Conservation (phyloP, 345 rosid genomes). For the Populus davidiana region DNA sequence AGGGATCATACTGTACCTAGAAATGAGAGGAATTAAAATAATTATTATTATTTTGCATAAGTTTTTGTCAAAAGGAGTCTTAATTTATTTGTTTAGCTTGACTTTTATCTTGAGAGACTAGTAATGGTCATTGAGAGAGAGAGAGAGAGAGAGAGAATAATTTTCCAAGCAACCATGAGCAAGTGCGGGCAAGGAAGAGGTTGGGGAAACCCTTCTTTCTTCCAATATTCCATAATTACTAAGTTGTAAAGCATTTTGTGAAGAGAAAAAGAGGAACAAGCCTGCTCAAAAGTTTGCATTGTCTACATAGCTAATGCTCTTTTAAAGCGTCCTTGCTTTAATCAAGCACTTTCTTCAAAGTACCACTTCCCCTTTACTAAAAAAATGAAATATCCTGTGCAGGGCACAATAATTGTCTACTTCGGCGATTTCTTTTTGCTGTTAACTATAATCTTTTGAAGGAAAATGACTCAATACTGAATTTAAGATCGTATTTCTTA, state of each 20-base stretch:
- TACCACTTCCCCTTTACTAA: conserved; percentile 17
- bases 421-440: neutral
- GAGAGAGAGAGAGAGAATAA: neutral
- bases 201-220: conserved; percentile 16
- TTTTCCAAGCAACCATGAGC: conserved; percentile 19
- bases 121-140: neutral
- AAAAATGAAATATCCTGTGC: neutral
- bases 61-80: too few relatives aligned
- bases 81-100: too few relatives aligned
- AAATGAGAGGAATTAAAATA: too few relatives aligned
- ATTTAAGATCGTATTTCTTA: neutral
- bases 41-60: neutral
- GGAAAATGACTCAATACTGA: neutral
- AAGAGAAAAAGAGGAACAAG: neutral
- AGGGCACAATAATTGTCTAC: neutral
- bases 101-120: neutral
- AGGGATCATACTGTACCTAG: too few relatives aligned
- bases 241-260: conserved; percentile 23
- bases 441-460: neutral
- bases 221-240: conserved; percentile 17
- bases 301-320: conserved; percentile 7
- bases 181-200: conserved; percentile 7
- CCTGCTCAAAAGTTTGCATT: conserved; percentile 10
- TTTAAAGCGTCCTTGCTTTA: conserved; percentile 27
- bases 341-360: conserved; percentile 32